These are phyloP conservation scores for Conticribra weissflogii DNA, from an alignment of 108 stramenopile species.

Conservation along the genomic window DNA sequence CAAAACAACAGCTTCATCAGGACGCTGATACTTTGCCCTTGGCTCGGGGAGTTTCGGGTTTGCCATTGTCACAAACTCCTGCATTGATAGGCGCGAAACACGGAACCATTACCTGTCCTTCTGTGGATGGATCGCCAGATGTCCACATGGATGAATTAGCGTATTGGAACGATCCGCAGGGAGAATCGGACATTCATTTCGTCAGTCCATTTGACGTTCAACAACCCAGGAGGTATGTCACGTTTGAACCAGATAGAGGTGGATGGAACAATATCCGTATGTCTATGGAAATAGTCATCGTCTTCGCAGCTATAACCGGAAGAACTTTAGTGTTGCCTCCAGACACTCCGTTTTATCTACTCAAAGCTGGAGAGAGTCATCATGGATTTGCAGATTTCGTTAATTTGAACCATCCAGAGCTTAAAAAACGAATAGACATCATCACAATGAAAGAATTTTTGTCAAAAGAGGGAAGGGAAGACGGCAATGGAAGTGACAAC, in stretches of 20 bases:
- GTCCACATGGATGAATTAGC: slow-evolving; percentile 64
- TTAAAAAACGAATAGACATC: slow-evolving; percentile 48
- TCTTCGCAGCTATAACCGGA: slow-evolving; percentile 83
- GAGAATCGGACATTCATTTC: slow-evolving; percentile 55
- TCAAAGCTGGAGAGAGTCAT: slow-evolving; percentile 39
- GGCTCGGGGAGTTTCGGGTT: slow-evolving; percentile 64
- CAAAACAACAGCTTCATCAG: neutral
- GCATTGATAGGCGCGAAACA: slow-evolving; percentile 65
- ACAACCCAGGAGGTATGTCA: slow-evolving; percentile 46
- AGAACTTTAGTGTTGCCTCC: slow-evolving; percentile 89
- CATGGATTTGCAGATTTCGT: slow-evolving; percentile 59
- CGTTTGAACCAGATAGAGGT: slow-evolving; percentile 78
- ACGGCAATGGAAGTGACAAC: neutral
- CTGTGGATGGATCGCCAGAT: slow-evolving; percentile 23
- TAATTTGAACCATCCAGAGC: slow-evolving; percentile 30
- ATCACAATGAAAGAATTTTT: slow-evolving; percentile 72
- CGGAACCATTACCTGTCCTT: slow-evolving; percentile 57
- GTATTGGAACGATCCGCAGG: slow-evolving; percentile 86
- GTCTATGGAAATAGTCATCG: slow-evolving; percentile 81
- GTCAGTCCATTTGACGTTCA: slow-evolving; percentile 55
- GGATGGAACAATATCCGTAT: slow-evolving; percentile 89
- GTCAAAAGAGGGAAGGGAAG: slow-evolving; percentile 42
- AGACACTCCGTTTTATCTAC: slow-evolving; percentile 75
- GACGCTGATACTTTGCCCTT: slow-evolving; percentile 9
- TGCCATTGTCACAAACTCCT: slow-evolving; percentile 71